These are phyloP conservation scores for Fonsecaea erecta DNA, from an alignment of 2,329 filamentous ascomycete genomes.

Conservation along the genomic window DNA sequence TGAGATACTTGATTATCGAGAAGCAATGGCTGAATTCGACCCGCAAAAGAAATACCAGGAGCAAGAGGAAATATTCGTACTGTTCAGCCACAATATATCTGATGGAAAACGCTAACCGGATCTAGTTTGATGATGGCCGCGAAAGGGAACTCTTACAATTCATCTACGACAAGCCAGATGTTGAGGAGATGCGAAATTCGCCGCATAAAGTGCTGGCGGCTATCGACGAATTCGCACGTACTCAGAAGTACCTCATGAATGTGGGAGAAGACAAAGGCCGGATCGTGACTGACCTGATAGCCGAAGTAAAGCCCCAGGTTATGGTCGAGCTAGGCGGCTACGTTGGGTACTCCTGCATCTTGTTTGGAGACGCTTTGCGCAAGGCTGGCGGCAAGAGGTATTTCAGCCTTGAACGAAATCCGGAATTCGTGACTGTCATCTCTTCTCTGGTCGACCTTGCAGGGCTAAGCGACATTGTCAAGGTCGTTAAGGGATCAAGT, in stretches of 20 bases:
- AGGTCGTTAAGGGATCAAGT: slow-evolving; percentile 71
- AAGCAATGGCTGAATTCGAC: slow-evolving; percentile 32
- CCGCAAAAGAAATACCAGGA: slow-evolving; percentile 34
- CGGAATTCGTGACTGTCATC: slow-evolving; percentile 74
- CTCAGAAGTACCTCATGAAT: slow-evolving; percentile 77
- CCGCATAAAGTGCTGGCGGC: slow-evolving; percentile 67
- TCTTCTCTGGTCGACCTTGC: slow-evolving; percentile 72
- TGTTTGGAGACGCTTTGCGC: slow-evolving; percentile 71
- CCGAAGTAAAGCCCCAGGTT: slow-evolving; percentile 65
- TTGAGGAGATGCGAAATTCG: slow-evolving; percentile 67
- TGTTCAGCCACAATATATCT: not conserved
- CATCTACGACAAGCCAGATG: slow-evolving; percentile 65
- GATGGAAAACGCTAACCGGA: not conserved
- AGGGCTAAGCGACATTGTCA: slow-evolving; percentile 71
- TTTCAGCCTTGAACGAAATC: slow-evolving; percentile 73
- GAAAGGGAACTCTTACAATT: slow-evolving; percentile 75
- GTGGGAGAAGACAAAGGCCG: slow-evolving; percentile 75
- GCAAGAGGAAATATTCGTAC: slow-evolving; percentile 36
- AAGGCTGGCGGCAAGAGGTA: slow-evolving; percentile 68
- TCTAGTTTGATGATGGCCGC: slow-evolving; percentile 70
- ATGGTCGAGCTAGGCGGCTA: slow-evolving; percentile 84
- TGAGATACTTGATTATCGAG: not conserved
- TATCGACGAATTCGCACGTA: slow-evolving; percentile 72
- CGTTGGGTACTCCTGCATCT: slow-evolving; percentile 78
- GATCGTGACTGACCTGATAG: slow-evolving; percentile 71